Percentiles rank a stretch among this genome's conserved stretches.
phyloP scores from a whole-genome alignment of 2,329 filamentous ascomycete genomes.

The Colletotrichum australisinense region DNA sequence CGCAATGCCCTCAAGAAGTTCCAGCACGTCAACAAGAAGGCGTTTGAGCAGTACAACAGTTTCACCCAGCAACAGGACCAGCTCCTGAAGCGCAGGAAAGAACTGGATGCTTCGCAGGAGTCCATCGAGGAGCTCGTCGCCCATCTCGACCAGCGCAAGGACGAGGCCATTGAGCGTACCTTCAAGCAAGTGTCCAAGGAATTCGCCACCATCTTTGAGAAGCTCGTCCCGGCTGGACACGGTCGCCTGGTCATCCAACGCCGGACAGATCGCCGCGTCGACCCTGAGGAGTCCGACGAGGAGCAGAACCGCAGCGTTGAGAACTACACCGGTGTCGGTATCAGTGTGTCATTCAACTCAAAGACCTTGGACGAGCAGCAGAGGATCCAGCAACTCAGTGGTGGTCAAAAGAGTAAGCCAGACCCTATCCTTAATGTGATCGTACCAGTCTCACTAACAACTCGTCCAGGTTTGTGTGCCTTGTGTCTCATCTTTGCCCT shows the following conservation, averaged over 20 bases:
- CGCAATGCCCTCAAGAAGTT: constrained; percentile 96
- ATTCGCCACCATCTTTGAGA: constrained; percentile 93
- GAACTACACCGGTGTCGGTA: constrained; percentile 96
- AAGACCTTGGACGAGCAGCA: constrained; percentile 97
- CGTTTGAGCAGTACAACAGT: constrained; percentile 98
- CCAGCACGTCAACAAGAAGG: constrained; percentile 99
- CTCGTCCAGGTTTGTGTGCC: constrained; percentile 80
- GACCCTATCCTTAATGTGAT: not conserved
- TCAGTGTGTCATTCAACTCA: constrained; percentile 98
- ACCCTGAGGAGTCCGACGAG: constrained; percentile 74
- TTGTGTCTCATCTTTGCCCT: constrained; percentile 99
- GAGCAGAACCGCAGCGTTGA: constrained; percentile 80
- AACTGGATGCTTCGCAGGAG: constrained; percentile 86
- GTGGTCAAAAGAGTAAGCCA: constrained; percentile 92
- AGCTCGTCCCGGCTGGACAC: constrained; percentile 92
- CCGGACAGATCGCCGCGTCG: constrained; percentile 76
- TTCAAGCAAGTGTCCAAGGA: constrained; percentile 98
- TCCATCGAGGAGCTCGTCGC: constrained; percentile 94
- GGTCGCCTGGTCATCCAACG: constrained; percentile 94
- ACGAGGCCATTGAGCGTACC: constrained; percentile 97
- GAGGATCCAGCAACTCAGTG: constrained; percentile 95
- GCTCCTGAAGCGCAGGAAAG: constrained; percentile 83
- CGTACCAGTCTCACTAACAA: constrained; percentile 36
- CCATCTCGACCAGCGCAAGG: constrained; percentile 93
- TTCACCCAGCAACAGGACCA: constrained; percentile 94